Conservation (phyloP, 257 asterid genomes). For the Penstemon eatonii region DNA sequence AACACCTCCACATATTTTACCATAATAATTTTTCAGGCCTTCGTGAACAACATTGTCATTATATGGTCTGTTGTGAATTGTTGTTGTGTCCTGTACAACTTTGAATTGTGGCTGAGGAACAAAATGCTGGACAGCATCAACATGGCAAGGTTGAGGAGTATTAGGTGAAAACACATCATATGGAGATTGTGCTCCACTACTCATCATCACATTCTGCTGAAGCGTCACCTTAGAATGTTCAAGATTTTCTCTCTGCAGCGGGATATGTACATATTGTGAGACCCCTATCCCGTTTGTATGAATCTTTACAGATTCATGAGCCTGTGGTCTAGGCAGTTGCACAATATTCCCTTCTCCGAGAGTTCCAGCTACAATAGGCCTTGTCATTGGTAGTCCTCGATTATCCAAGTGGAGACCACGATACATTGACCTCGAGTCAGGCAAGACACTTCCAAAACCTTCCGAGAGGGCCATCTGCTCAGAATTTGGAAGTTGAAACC, state of each 20-base stretch:
- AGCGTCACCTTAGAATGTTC: slow-evolving; percentile 50
- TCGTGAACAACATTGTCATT: slow-evolving; percentile 46
- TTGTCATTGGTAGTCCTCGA: slow-evolving; percentile 48
- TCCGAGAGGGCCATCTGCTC: slow-evolving; percentile 16
- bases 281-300: slow-evolving; percentile 18
- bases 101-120: slow-evolving; percentile 58
- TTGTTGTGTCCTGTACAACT: slow-evolving; percentile 42
- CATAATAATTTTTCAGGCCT: slow-evolving; percentile 52
- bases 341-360: slow-evolving; percentile 42
- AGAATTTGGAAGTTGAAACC: slow-evolving; percentile 33
- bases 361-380: slow-evolving; percentile 42
- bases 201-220: slow-evolving; percentile 46
- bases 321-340: slow-evolving; percentile 36
- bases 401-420: slow-evolving; percentile 66
- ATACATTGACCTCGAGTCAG: slow-evolving; percentile 51
- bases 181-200: slow-evolving; percentile 54
- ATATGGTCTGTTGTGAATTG: slow-evolving; percentile 36
- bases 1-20: slow-evolving; percentile 42
- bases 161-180: slow-evolving; percentile 44
- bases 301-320: slow-evolving; percentile 41
- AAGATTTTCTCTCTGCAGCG: slow-evolving; percentile 31
- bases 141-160: slow-evolving; percentile 49
- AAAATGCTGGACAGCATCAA: slow-evolving; percentile 44
- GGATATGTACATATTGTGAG: no score
- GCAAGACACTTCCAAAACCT: slow-evolving; percentile 43